Conservation (phyloP, 1,139 yeast species). For the Pichia sp. region DNA sequence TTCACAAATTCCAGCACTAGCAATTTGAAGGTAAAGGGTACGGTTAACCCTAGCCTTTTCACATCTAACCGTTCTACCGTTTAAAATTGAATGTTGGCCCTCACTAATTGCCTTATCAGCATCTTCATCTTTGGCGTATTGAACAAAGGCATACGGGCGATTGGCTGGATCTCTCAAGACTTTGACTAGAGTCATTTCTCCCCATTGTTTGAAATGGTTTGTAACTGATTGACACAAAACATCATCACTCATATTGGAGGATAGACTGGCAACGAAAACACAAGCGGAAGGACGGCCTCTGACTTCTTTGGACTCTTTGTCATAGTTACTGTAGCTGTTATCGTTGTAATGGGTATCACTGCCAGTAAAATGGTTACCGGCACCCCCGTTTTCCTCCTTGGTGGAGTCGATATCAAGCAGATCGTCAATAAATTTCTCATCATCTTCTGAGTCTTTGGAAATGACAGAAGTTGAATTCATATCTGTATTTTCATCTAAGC, state of each 20-base stretch:
- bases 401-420: neutral
- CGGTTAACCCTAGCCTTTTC: constrained; percentile 90
- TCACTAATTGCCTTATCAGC: constrained; percentile 62
- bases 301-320: constrained; percentile 15
- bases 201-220: constrained; percentile 59
- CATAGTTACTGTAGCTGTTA: constrained; percentile 7
- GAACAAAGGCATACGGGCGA: constrained; percentile 93
- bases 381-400: neutral
- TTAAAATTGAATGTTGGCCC: constrained; percentile 65
- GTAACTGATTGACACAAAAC: constrained; percentile 65
- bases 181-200: constrained; percentile 67
- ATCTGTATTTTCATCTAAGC: neutral
- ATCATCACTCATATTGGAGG: constrained; percentile 62
- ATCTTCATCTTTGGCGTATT: constrained; percentile 66
- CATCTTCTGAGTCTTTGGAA: neutral
- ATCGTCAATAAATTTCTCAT: neutral
- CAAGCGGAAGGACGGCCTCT: constrained; percentile 71
- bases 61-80: constrained; percentile 77
- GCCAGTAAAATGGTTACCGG: neutral
- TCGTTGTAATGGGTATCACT: constrained; percentile 5
- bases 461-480: neutral
- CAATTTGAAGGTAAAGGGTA: constrained; percentile 55
- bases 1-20: constrained; percentile 30
- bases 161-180: constrained; percentile 78
- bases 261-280: constrained; percentile 80